Evolutionary conservation across 2,329 filamentous ascomycete species (phyloP).

Genomic region (Stenocarpella maydis): DNA sequence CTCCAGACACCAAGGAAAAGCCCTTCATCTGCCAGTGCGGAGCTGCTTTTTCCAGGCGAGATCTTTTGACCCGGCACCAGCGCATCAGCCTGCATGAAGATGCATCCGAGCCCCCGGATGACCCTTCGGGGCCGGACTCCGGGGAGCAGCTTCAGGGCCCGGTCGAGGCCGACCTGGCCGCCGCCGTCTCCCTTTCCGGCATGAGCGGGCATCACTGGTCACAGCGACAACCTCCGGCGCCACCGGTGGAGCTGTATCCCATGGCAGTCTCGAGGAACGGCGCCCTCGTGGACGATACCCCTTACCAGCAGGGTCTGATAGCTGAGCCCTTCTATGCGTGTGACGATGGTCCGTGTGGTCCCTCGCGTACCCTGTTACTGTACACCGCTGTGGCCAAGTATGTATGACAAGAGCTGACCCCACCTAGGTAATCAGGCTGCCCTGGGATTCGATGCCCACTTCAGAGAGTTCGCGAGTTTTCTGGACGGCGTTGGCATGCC

Average conservation of each 20-base stretch:
- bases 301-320: constrained; percentile 3
- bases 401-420: not conserved
- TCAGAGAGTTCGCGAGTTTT: constrained; percentile 10
- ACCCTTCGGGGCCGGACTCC: constrained; percentile 38
- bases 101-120: constrained; percentile 34
- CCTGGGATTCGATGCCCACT: not conserved
- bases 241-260: not conserved
- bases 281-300: not conserved
- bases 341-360: not conserved
- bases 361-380: too few relatives aligned
- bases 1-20: constrained; percentile 56
- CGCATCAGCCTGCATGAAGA: constrained; percentile 48
- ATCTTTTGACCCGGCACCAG: constrained; percentile 54
- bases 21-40: constrained; percentile 55
- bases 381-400: too few relatives aligned
- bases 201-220: constrained; percentile 43
- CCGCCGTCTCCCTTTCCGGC: constrained; percentile 45
- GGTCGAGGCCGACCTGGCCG: constrained; percentile 41
- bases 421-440: not conserved
- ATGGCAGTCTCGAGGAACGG: constrained; percentile 8
- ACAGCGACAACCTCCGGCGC: constrained; percentile 13
- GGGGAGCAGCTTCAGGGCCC: constrained; percentile 42
- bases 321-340: constrained; percentile 12
- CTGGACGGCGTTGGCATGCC: constrained; percentile 4
- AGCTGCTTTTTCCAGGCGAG: constrained; percentile 53